These are phyloP conservation scores for Trypanosoma conorhini DNA, from an alignment of 208 protist genomes.

Conservation along the genomic window DNA sequence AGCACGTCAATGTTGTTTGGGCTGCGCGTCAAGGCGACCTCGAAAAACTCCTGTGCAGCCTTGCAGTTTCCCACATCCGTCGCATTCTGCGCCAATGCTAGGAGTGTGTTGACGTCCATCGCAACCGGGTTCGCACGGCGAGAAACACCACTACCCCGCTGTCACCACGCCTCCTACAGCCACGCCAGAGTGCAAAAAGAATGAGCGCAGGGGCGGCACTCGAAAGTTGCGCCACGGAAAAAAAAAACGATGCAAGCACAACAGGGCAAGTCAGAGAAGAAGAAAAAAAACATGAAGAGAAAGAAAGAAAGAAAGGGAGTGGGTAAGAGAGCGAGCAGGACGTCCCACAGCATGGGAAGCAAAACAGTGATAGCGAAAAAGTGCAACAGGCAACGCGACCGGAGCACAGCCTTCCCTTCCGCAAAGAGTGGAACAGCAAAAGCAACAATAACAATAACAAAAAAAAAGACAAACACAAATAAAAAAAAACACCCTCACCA, in stretches of 20 bases:
- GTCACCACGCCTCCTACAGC: not conserved
- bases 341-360: not conserved
- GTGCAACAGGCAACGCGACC: no score
- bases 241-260: conserved; percentile 11
- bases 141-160: not conserved
- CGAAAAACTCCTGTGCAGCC: conserved; percentile 87
- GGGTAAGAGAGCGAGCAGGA: no score
- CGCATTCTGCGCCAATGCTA: conserved; percentile 83
- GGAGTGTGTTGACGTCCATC: conserved; percentile 77
- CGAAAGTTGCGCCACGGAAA: not conserved
- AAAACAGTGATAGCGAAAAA: not conserved
- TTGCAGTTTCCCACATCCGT: conserved; percentile 81
- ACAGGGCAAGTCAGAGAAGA: not conserved
- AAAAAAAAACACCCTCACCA: not conserved
- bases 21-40: conserved; percentile 61
- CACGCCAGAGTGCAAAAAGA: not conserved
- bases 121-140: not conserved
- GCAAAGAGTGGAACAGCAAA: not conserved
- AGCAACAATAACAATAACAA: no score
- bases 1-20: conserved; percentile 90
- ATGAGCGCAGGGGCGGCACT: not conserved
- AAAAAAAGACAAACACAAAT: not conserved
- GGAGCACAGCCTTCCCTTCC: no score
- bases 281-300: not conserved
- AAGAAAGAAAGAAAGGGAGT: not conserved